Conservation (phyloP, 345 rosid species). For the Aethionema arabicum region DNA sequence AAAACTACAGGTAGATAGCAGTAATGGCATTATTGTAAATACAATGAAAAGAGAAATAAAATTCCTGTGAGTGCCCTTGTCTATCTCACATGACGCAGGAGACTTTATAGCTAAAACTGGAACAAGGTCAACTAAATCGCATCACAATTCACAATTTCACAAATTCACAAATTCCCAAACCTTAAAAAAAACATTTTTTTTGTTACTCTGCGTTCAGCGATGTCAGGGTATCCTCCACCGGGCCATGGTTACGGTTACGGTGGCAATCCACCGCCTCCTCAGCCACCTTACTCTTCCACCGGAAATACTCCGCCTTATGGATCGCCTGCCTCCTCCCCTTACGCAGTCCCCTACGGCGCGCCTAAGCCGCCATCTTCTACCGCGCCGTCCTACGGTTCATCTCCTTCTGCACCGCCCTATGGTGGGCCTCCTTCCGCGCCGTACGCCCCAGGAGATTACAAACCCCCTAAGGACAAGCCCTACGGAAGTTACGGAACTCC, state of each 20-base stretch:
- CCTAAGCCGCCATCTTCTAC: conserved; percentile 37
- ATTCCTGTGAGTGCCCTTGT: conserved; percentile 13
- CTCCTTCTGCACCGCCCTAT: conserved; percentile 28
- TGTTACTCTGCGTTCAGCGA: not conserved
- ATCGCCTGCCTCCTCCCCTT: conserved; percentile 39
- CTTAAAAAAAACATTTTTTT: not conserved
- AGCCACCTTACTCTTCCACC: conserved; percentile 40
- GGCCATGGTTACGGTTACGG: conserved; percentile 52
- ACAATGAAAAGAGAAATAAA: not conserved
- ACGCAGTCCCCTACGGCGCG: conserved; percentile 41
- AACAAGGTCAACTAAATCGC: conserved; percentile 22
- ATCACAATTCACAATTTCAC: not conserved
- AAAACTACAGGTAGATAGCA: not conserved
- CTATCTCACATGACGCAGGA: not conserved
- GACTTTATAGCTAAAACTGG: not conserved
- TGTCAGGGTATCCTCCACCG: conserved; percentile 41
- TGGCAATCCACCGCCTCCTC: conserved; percentile 40
- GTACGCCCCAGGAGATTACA: conserved; percentile 44
- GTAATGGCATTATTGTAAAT: conserved; percentile 30
- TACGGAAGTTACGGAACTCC: conserved; percentile 33
- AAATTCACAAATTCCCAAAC: not conserved
- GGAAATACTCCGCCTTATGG: conserved; percentile 31
- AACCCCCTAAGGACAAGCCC: conserved; percentile 76
- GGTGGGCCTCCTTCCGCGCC: conserved; percentile 47
- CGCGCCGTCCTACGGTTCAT: conserved; percentile 43